Base-by-base conservation (phyloP, 2,329 filamentous ascomycete species). In the Aspergillus awamori region DNA sequence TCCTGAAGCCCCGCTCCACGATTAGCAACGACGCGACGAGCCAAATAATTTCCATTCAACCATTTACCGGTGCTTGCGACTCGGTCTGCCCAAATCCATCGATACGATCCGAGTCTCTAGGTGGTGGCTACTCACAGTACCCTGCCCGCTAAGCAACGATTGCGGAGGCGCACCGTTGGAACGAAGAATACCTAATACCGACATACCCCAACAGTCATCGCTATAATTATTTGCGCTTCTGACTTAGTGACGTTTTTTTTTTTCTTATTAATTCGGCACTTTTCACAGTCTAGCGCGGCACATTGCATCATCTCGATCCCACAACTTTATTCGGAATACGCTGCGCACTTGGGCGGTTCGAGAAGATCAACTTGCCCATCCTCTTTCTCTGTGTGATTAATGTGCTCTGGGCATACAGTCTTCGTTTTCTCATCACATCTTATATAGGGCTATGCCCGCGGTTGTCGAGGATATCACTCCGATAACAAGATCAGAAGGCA, bases 371-470 rank as follows among this genome's bases (percentile, higher is more conserved):
- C 39, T 8, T 33, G 39, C 30, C 30, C 56, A 43, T 26, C 17
- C 54, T 11, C 43, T 30, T 45, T 41, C 45, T 49, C 47, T 30
- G 47, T 62, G 61, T 59, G 58, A 67, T 73, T 70, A 57, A 74
- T 75, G 73, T 65, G 65, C 65, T 55, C 63, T 62, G 57, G 33
- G 60, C 62, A 63, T 65, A 28, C 64, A 65, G 58, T 60, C 60
- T 59, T 60, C 39, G 54, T 64, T 65, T 57, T 54, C 62, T 58
- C 63, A 59, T 61, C 59, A 65, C 57, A 61, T 61, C 68, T 63
- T 62, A 63, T 67, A 63, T 67, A 69, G 70, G 77, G 74, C 71
- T 71, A 79, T 79, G 77, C 72, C 72, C 71, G 72, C 70, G 63
- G 72, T 68, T 62, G 68, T 76, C 63, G 68, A 75, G 66, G 69